Evolutionary conservation across 257 asterid species (phyloP), one percentile per base, ranked within the genome.

Genomic region (Penstemon barbatus): DNA sequence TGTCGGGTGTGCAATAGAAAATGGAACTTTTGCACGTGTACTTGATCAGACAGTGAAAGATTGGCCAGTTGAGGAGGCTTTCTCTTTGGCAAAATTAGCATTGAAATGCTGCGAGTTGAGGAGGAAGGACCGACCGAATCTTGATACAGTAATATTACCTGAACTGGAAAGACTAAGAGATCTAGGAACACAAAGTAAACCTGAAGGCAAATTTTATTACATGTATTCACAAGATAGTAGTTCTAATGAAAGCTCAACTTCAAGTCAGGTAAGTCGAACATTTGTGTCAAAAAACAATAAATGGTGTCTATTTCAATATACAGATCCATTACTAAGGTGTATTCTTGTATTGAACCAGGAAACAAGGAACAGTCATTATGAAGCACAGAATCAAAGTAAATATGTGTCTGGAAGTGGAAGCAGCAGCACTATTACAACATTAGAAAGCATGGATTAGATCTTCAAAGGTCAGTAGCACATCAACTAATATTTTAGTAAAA

Each of bases 81-180:
- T 85, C 10, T 68, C 86, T n/a, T 76, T 81, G 19, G 97, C 99
- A 4, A 83, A 82, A 70, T 40, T 90, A 71, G 88, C 95, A 49
- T 65, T 94, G 45, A 63, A 77, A 71, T 93, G 99, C 75, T 84
- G 95, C 58, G 96, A 94, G 72, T 79, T 94, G 78, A 87, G 96
- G 86, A 83, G 80, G 80, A 89, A 71, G 76, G 97, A 90, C 71
- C 75, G 99, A 41, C 99, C 96, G 0, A 90, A 94, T 80, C 96
- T 94, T 41, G 90, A 86, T 70, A 70, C 80, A 0, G 87, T 78
- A 70, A 75, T 91, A 77, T 72, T 91, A 71, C 92, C 97, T 6
- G 93, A 85, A 76, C 80, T 91, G 74, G 72, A 77, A 38, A 68
- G 94, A 8, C 73, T 91, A 43, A 81, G 86, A 71, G 86, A 80